Evolutionary conservation across 768 basidiomycete genomes (phyloP), one percentile per base, ranked within the genome.

Genomic region (Paxillus involutus): DNA sequence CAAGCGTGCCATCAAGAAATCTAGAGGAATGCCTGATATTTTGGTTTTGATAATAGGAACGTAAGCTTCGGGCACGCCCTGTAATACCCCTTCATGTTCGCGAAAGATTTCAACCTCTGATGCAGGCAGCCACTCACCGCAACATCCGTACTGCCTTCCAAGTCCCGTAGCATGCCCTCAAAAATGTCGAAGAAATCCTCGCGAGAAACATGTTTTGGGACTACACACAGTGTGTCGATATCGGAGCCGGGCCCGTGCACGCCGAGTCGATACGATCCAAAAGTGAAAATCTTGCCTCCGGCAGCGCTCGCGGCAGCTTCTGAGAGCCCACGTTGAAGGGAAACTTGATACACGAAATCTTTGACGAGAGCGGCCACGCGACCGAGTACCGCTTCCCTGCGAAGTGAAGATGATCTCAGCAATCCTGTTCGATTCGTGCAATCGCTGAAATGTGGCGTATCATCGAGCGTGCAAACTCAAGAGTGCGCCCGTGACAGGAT

Each of bases 271-370:
- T 98, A 98, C 48, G 95, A 98, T 40, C 97, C 97, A 71, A 96
- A 99, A 7, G 97, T 98, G 71, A 94, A 99, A 69, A 99, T 98
- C 78, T 98, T 96, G 59, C 95, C 97, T 48, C 97, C 97, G 9
- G 97, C 93, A 45, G 91, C 86, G 48, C 75, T 82, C 9, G 96
- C 95, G 1, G 92, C 89, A 17, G 87, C 73, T 59, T 98, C 94
- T 30, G 94, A 95, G 44, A 96, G 76, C 7, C 96, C 96, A 39
- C 80, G 82, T 42, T 82, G 74, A 53, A 95, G 69, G 8, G 90
- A 88, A 1, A 95, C 85, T 58, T 83, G 82, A 65, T 83, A 84
- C 46, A 99, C 97, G 68, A 98, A 99, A 66, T 91, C 85, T 75
- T 93, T 94, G 61, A 98, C 93, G 26, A 97, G 79, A 49, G 86